A percentile compares a stretch with the other conserved stretches of the same genome.
Conservation (phyloP, 495 filamentous ascomycete genomes). For the Baudoinia panamericana region DNA sequence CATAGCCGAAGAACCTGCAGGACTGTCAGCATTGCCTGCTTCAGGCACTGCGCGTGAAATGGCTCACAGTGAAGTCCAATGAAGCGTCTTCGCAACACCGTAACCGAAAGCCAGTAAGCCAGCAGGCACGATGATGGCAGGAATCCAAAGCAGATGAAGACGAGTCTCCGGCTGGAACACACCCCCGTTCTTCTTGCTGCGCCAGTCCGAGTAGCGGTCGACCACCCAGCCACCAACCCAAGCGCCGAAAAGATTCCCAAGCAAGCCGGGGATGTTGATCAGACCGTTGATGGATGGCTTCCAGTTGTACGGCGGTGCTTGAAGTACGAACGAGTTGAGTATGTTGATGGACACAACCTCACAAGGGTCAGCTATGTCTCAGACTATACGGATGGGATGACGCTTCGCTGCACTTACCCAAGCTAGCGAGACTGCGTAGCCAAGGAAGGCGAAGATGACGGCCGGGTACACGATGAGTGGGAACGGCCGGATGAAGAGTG, state of each 20-base stretch:
- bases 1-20: conserved; percentile 24
- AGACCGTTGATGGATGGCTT: conserved; percentile 23
- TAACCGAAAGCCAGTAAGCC: conserved; percentile 27
- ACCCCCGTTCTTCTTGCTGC: conserved; percentile 24
- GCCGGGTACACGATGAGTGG: conserved; percentile 28
- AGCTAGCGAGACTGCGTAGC: conserved; percentile 23
- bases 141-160: conserved; percentile 22
- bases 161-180: conserved; percentile 26
- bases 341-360: conserved; percentile 29
- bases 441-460: conserved; percentile 26
- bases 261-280: conserved; percentile 27
- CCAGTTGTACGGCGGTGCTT: conserved; percentile 28
- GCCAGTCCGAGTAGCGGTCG: conserved; percentile 24
- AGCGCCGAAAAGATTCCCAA: conserved; percentile 27
- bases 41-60: not conserved
- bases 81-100: conserved; percentile 20
- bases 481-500: conserved; percentile 26
- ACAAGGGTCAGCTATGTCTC: too few species aligned
- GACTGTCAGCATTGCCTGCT: not conserved
- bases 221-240: conserved; percentile 23
- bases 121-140: conserved; percentile 24
- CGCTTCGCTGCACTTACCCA: too few species aligned
- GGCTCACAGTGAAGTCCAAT: conserved; percentile 23
- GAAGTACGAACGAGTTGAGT: conserved; percentile 25
- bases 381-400: too few species aligned